Evolutionary conservation across 495 filamentous ascomycete species (phyloP).

Genomic region (Paragyromitra xinjiangensis): DNA sequence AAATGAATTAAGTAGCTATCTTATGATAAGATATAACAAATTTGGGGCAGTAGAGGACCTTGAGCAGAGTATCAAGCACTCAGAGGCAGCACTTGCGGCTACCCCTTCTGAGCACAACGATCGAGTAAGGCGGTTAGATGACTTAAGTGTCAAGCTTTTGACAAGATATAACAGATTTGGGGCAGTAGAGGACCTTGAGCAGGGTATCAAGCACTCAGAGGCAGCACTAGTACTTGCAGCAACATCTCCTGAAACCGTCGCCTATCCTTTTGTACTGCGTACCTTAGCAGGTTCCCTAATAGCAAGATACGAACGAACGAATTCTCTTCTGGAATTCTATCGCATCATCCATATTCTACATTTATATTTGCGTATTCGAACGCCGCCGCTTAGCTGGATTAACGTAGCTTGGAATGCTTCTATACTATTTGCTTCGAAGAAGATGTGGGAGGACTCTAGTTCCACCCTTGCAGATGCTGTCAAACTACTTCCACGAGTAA

Average conservation of each 20-base stretch:
- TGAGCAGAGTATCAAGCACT: not conserved
- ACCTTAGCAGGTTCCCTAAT: not conserved
- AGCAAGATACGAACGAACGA: not conserved
- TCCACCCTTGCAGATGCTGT: constrained; percentile 6
- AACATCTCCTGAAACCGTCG: not conserved
- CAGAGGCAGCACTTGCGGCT: not conserved
- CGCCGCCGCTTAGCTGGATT: not conserved
- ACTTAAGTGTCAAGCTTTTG: not conserved
- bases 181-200: not conserved
- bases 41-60: not conserved
- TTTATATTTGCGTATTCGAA: not conserved
- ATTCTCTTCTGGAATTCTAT: not conserved
- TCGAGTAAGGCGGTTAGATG: not conserved
- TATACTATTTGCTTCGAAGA: not conserved
- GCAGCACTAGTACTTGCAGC: not conserved
- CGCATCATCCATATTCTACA: not conserved
- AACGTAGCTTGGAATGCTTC: not conserved
- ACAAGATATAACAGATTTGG: not conserved
- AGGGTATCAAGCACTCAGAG: not conserved
- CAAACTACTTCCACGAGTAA: not conserved
- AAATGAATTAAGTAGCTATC: not conserved
- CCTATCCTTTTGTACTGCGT: not conserved
- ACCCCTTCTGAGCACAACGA: not conserved
- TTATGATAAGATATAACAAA: not conserved
- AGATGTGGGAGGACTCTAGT: not conserved